These are phyloP conservation scores for Backusella tarrabulga DNA, from an alignment of 192 early-diverging fungal species.

Conservation along the genomic window DNA sequence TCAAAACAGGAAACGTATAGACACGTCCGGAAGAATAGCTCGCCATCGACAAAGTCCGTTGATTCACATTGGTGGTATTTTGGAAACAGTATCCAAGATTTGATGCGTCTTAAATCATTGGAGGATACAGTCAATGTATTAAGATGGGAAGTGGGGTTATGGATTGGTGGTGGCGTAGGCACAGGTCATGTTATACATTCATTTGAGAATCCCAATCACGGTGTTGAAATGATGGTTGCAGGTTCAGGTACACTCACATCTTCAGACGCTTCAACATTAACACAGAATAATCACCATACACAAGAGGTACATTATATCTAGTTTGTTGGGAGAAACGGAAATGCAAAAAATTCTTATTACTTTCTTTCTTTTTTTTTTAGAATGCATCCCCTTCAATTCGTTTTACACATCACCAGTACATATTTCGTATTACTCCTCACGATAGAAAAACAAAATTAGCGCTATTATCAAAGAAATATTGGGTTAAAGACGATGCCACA, in stretches of 20 bases:
- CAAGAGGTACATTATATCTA: slow-evolving; percentile 5
- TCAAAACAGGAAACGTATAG: neutral
- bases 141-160: slow-evolving; percentile 19
- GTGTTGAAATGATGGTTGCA: slow-evolving; percentile 21
- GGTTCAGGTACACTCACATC: slow-evolving; percentile 17
- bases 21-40: neutral
- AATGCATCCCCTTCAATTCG: neutral
- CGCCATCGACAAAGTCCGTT: neutral
- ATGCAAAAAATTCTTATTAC: neutral
- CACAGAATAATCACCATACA: neutral
- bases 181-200: slow-evolving; percentile 20
- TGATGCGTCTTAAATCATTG: slow-evolving; percentile 7
- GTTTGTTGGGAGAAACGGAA: neutral
- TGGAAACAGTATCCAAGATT: neutral
- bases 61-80: neutral
- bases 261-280: neutral
- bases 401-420: slow-evolving; percentile 18
- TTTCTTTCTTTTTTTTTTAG: neutral
- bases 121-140: slow-evolving; percentile 11
- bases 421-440: slow-evolving; percentile 11
- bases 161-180: slow-evolving; percentile 26
- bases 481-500: slow-evolving; percentile 18
- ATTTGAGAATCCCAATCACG: slow-evolving; percentile 17
- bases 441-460: slow-evolving; percentile 19
- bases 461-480: slow-evolving; percentile 17